These are phyloP conservation scores for Pythium scleroteichum DNA, from an alignment of 352 stramenopile genomes.

Conservation along the genomic window DNA sequence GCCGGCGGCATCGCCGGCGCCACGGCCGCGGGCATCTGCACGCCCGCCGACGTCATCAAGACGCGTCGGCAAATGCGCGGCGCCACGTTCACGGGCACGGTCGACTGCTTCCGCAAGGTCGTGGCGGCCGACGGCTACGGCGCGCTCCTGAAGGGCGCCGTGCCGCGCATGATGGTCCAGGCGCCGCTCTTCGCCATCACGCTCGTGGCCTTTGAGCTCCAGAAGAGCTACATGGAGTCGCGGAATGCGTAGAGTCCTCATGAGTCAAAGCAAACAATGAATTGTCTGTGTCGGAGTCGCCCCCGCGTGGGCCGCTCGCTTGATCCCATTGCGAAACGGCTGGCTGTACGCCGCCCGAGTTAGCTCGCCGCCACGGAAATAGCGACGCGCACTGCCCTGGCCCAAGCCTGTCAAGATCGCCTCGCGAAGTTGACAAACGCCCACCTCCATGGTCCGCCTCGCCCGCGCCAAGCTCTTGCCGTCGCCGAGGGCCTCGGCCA, in stretches of 20 bases:
- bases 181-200: constrained; percentile 87
- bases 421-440: too few species aligned
- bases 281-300: background rate
- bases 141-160: constrained; percentile 84
- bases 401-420: too few species aligned
- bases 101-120: constrained; percentile 84
- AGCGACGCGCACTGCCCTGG: too few species aligned
- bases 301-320: too few species aligned
- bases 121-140: constrained; percentile 71
- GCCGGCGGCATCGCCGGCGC: constrained; percentile 65
- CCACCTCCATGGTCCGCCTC: too few species aligned
- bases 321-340: too few species aligned
- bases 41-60: constrained; percentile 89
- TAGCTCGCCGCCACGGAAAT: too few species aligned
- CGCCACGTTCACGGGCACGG: constrained; percentile 76
- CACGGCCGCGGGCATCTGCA: constrained; percentile 58
- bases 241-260: constrained; percentile 23
- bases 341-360: too few species aligned
- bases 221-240: constrained; percentile 88
- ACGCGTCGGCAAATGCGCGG: constrained; percentile 83
- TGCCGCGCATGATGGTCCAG: constrained; percentile 88
- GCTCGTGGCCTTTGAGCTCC: constrained; percentile 82
- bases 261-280: background rate
- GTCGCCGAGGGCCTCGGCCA: constrained; percentile 1
- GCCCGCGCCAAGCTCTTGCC: background rate